Evolutionary conservation across 2,329 filamentous ascomycete genomes (phyloP).

Genomic region (Pleoardoris graminearum): DNA sequence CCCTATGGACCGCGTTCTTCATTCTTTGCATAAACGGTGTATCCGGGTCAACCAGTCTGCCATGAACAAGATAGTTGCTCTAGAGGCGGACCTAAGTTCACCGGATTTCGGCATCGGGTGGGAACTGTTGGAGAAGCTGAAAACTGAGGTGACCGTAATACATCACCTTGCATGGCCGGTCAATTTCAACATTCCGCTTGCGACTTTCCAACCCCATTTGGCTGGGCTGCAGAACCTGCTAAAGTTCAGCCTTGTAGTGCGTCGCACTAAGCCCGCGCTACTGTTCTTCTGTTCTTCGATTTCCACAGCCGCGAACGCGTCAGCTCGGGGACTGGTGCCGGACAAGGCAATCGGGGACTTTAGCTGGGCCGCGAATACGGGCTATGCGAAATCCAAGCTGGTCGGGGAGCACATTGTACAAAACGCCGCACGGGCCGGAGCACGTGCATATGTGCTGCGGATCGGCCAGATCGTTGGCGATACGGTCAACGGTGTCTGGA

Average conservation of each 20-base stretch:
- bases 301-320: slow-evolving; percentile 47
- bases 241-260: slow-evolving; percentile 41
- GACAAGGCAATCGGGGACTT: slow-evolving; percentile 46
- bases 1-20: too few relatives aligned
- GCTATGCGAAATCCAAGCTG: slow-evolving; percentile 57
- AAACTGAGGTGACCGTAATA: slow-evolving; percentile 44
- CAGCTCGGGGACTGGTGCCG: slow-evolving; percentile 37
- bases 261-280: slow-evolving; percentile 39
- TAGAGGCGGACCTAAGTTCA: slow-evolving; percentile 48
- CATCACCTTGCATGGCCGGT: slow-evolving; percentile 61
- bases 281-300: slow-evolving; percentile 55
- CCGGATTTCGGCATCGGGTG: slow-evolving; percentile 47
- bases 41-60: too few relatives aligned
- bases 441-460: slow-evolving; percentile 44
- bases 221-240: slow-evolving; percentile 52
- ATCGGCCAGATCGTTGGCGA: slow-evolving; percentile 56
- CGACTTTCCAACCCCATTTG: slow-evolving; percentile 55
- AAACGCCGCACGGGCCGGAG: slow-evolving; percentile 18
- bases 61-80: slow-evolving; percentile 40
- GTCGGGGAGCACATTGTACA: slow-evolving; percentile 53
- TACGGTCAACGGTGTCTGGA: slow-evolving; percentile 52
- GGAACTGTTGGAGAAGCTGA: slow-evolving; percentile 19
- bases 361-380: slow-evolving; percentile 53
- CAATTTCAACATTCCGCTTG: slow-evolving; percentile 60
- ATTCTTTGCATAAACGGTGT: too few relatives aligned